Percentiles rank a stretch among this genome's conserved stretches.
These are phyloP conservation scores for Fusarium pseudocircinatum DNA, from an alignment of 2,329 filamentous ascomycete genomes.

Conservation along the genomic window DNA sequence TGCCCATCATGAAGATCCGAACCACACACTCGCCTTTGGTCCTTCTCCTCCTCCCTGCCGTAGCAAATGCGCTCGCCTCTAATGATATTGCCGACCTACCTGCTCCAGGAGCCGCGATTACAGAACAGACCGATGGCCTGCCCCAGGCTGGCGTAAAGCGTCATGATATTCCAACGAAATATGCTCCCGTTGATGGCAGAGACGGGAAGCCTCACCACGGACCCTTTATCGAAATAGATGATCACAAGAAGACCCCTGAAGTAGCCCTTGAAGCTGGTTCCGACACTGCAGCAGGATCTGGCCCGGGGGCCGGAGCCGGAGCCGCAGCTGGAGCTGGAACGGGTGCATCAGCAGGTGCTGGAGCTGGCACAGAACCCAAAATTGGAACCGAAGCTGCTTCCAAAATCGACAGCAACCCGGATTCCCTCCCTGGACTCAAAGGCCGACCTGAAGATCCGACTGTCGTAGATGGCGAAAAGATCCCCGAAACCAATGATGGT, in stretches of 20 bases:
- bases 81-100: slow-evolving; percentile 39
- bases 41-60: slow-evolving; percentile 67
- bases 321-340: not conserved
- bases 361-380: not conserved
- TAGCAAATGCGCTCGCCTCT: slow-evolving; percentile 58
- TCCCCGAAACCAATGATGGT: slow-evolving; percentile 75
- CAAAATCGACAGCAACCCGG: slow-evolving; percentile 46
- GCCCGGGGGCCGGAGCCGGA: not conserved
- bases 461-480: slow-evolving; percentile 67
- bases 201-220: slow-evolving; percentile 95
- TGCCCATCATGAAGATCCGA: slow-evolving; percentile 67
- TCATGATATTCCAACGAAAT: slow-evolving; percentile 64
- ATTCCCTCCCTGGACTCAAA: slow-evolving; percentile 56
- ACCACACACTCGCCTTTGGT: slow-evolving; percentile 64
- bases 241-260: slow-evolving; percentile 41
- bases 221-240: slow-evolving; percentile 74
- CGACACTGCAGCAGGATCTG: slow-evolving; percentile 16
- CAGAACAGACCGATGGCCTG: slow-evolving; percentile 41
- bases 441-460: slow-evolving; percentile 63
- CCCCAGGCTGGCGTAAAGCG: slow-evolving; percentile 48
- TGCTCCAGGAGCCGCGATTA: slow-evolving; percentile 37
- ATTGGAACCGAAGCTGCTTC: slow-evolving; percentile 9
- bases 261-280: not conserved
- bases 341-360: not conserved
- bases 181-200: slow-evolving; percentile 89